Evolutionary conservation across 306 rosid genomes (phyloP), one percentile per base, ranked within the genome.

Genomic region (Carpinus viminea): DNA sequence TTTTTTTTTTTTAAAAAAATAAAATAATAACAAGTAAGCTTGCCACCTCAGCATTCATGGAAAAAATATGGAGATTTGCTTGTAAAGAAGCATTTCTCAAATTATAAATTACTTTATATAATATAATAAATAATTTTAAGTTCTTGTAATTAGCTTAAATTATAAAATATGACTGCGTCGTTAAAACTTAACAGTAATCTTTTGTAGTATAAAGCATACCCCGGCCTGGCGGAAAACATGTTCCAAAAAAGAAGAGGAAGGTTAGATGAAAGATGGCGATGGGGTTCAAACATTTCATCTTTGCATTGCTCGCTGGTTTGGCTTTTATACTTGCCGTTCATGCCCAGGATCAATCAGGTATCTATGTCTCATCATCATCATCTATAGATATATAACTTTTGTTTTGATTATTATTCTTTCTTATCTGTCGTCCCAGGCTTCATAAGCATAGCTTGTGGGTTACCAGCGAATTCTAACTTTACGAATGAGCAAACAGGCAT

Each of bases 371-470:
- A 7, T 54, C 46, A 55, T 24, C 3, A 2, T 51, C 34, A 68
- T 43, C 20, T 55, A 6, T 31, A 47, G 2, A 12, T 72, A 17
- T 46, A 17, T 24, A 5, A n/a, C 3, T 38, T 17, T 52, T 11
- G 50, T 69, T 61, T 28, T 18, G 16, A 51, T 47, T 20, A 59
- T 76, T 34, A 34, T 2, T 53, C 8, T 51, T 0, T 75, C 43
- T 71, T 4, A 13, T 65, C 0, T 43, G 8, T 51, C 55, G 47
- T 83, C 51, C 34, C 84, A 89, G 93, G 81, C 70, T 90, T 90
- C 88, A 83, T 88, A 11, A 90, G 85, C 86, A 59, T 90, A 74
- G 90, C 84, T 46, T 90, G 91, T 72, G 91, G 91, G 31, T 75
- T 74, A 9, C 88, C 84, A 5, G 50, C 52, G 17, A 41, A 48